Evolutionary conservation across 2,329 filamentous ascomycete species (phyloP).

Genomic region (Colletotrichum liaoningense): DNA sequence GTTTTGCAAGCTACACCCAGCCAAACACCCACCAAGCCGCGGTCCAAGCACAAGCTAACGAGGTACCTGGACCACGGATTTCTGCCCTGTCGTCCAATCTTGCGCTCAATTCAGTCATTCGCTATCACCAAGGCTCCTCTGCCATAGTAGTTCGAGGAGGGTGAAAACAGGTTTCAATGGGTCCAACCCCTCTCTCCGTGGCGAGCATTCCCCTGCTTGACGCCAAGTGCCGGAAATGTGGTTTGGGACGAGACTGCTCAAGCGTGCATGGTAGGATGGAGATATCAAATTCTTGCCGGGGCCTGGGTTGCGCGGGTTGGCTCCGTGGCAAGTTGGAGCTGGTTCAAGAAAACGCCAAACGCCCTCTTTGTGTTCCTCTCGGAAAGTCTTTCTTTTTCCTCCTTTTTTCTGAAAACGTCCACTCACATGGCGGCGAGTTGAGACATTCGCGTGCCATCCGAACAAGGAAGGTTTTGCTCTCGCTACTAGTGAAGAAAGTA

Average conservation of each 20-base stretch:
- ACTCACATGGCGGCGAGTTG: constrained; percentile 9
- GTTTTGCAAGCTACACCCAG: constrained; percentile 19
- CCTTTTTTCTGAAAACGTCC: not conserved
- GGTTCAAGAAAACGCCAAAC: constrained; percentile 2
- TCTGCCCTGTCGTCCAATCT: constrained; percentile 21
- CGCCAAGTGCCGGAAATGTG: not conserved
- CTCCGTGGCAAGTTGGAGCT: not conserved
- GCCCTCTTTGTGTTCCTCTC: not conserved
- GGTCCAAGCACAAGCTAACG: constrained; percentile 28
- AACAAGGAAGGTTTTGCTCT: constrained; percentile 3
- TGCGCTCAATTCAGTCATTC: not conserved
- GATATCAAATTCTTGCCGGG: not conserved
- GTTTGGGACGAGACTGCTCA: constrained; percentile 17
- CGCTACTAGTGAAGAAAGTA: not conserved
- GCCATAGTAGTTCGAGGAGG: not conserved
- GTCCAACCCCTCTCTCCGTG: not conserved
- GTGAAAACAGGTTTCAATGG: constrained; percentile 28
- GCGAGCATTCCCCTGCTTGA: constrained; percentile 28
- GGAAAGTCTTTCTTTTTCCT: not conserved
- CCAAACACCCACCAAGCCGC: not conserved
- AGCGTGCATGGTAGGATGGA: constrained; percentile 15
- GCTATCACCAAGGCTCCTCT: not conserved
- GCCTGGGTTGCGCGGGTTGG: not conserved
- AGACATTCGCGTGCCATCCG: constrained; percentile 14
- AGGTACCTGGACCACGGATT: not conserved